Conservation (phyloP, 805 yeast genomes). For the Kregervanrija fluxuum region DNA sequence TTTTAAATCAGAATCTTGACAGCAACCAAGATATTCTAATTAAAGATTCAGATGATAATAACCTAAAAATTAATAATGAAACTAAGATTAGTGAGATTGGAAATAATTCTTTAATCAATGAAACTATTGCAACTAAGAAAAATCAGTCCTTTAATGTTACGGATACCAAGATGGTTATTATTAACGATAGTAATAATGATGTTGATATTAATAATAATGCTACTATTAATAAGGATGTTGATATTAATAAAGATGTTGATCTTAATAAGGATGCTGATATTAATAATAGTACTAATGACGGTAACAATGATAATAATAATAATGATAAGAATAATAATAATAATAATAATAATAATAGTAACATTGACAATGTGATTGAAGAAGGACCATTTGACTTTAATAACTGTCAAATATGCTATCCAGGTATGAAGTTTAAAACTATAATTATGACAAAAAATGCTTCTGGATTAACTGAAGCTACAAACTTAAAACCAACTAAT, state of each 20-base stretch:
- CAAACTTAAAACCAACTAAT: background rate
- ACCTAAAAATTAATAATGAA: background rate
- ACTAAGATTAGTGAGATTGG: background rate
- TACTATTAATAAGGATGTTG: too few relatives aligned
- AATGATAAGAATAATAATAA: too few relatives aligned
- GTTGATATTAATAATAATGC: background rate
- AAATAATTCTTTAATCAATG: background rate
- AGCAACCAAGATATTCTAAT: too few relatives aligned
- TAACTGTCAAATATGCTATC: slow-evolving; percentile 17
- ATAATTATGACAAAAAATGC: background rate
- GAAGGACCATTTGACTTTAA: slow-evolving; percentile 8
- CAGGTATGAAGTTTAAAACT: slow-evolving; percentile 15
- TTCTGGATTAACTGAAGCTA: background rate
- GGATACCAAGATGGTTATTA: too few relatives aligned
- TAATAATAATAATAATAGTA: background rate
- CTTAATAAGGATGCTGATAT: too few relatives aligned
- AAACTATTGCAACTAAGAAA: background rate
- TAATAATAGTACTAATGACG: background rate
- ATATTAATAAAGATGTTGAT: too few relatives aligned
- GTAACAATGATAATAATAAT: background rate
- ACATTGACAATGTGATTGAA: slow-evolving; percentile 3
- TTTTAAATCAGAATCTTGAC: slow-evolving; percentile 19
- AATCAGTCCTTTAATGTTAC: background rate
- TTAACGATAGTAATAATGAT: background rate
- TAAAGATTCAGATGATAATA: slow-evolving; percentile 7